phyloP scores from a whole-genome alignment of 1,139 yeast genomes.

The Protomyces gravidus region DNA sequence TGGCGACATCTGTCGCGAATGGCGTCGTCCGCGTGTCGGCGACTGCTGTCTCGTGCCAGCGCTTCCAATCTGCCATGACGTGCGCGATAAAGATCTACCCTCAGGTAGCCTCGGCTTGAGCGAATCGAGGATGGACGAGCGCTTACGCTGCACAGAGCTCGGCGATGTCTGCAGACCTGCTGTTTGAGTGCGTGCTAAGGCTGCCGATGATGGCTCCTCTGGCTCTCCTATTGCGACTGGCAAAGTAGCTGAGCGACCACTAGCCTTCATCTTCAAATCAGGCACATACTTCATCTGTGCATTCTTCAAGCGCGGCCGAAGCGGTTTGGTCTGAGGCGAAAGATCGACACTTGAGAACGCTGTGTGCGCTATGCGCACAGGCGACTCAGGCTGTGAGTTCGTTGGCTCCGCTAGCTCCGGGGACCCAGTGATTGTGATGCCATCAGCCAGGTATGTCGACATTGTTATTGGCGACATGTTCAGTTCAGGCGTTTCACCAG shows the following conservation, averaged over 20 bases:
- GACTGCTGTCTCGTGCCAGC: neutral
- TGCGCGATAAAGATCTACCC: constrained; percentile 5
- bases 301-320: neutral
- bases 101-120: constrained; percentile 12
- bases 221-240: neutral
- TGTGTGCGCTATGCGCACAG: neutral
- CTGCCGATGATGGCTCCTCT: neutral
- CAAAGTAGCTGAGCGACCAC: neutral
- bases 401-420: neutral
- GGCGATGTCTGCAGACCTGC: neutral
- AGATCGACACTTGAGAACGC: neutral
- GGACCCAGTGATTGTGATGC: neutral
- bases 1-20: neutral
- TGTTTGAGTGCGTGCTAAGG: neutral
- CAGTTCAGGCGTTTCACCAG: neutral
- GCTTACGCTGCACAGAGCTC: constrained; percentile 6
- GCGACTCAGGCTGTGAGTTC: neutral
- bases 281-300: neutral
- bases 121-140: constrained; percentile 11
- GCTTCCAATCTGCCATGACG: constrained; percentile 4
- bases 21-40: neutral
- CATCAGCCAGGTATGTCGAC: neutral
- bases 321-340: neutral
- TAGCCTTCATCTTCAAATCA: neutral
- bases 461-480: neutral